Evolutionary conservation across 1,139 yeast genomes (phyloP), one percentile per base, ranked within the genome.

Genomic region (Scheffersomyces illinoinensis): DNA sequence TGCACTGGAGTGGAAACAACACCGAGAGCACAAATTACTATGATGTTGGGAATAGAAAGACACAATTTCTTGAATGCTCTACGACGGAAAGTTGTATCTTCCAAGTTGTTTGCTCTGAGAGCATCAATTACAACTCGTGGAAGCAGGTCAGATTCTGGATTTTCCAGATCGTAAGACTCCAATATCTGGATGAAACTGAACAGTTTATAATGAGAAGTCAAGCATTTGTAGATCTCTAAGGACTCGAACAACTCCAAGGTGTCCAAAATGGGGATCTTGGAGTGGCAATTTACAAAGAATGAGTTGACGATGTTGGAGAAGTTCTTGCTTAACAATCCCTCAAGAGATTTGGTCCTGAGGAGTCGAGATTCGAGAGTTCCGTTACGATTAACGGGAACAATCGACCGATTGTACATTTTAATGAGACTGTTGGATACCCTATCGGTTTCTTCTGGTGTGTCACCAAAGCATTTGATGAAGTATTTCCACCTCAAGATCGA

Each of bases 231-330:
- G 10, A 71, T 68, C 57, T 75, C 78, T 47, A 78, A 64, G 24
- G 69, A 66, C 58, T 76, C 81, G 54, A 77, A 63, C 49, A 78
- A 68, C 49, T 68, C 69, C 39, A 73, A 64, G 43, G 71, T 68
- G 59, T 77, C 78, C 20, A 78, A 61, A 8, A 76, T 69, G 1
- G 82, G 82, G 8, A 74, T 64, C 59, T 77, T 77, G 2, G 79
- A 68, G 62, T 76, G 77, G 55, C 76, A 74, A 60, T 76, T 74
- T 33, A 75, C 64, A 58, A 78, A 71, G 57, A 73, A 78, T 14
- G 79, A 74, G 59, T 74, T 76, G 48, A 76, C 61, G 43, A 73
- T 61, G 24, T 48, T 58, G 23, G 70, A 56, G 54, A 75, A 71
- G 48, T 70, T 67, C 19, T 56, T 58, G 14, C 59, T 59, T 24